phyloP scores from a whole-genome alignment of 495 filamentous ascomycete species.

The Oleoguttula mirabilis region DNA sequence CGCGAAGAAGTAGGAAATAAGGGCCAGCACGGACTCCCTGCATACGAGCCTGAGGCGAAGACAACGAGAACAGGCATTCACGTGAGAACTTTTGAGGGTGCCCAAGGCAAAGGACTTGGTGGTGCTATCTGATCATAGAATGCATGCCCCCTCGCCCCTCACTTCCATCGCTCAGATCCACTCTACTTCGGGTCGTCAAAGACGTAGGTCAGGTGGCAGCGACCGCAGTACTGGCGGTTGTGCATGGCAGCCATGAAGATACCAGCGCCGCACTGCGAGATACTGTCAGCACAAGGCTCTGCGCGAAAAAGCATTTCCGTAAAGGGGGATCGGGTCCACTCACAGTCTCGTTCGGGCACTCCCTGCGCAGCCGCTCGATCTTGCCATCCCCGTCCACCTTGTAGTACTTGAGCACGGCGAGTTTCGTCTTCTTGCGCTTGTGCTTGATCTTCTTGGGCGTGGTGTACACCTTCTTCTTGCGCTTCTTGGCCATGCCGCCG shows the following conservation, averaged over 20 bases:
- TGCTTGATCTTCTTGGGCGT: slow-evolving; percentile 99
- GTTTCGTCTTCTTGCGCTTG: slow-evolving; percentile 99
- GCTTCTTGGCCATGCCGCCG: slow-evolving; percentile 91
- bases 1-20: too few species aligned
- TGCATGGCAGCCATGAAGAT: slow-evolving; percentile 99
- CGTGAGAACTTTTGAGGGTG: too few species aligned
- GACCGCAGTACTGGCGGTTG: slow-evolving; percentile 98
- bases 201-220: slow-evolving; percentile 99
- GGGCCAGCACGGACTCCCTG: too few species aligned
- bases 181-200: slow-evolving; percentile 58
- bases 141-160: too few species aligned
- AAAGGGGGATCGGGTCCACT: too few species aligned
- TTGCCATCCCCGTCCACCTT: slow-evolving; percentile 99
- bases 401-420: slow-evolving; percentile 99
- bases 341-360: slow-evolving; percentile 71
- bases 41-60: too few species aligned
- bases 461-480: slow-evolving; percentile 99
- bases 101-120: too few species aligned
- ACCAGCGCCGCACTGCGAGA: slow-evolving; percentile 82
- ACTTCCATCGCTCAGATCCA: too few species aligned
- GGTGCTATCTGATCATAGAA: too few species aligned
- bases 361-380: slow-evolving; percentile 96
- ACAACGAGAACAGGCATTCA: too few species aligned
- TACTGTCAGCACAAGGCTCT: neutral
- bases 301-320: neutral